Conservation (phyloP, 257 asterid species). For the Coffea canephora region DNA sequence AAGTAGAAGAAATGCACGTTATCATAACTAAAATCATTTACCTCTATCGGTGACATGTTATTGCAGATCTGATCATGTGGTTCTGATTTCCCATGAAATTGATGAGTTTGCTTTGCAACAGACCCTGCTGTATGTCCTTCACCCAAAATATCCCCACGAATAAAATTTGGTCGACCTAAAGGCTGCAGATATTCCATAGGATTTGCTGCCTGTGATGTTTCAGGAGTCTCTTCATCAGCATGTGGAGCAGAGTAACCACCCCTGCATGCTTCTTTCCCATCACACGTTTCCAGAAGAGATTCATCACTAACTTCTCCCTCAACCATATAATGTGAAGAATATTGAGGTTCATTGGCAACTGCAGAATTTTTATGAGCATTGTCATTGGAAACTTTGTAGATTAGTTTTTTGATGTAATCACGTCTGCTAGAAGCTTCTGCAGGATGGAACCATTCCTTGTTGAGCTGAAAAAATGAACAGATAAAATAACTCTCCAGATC, state of each 20-base stretch:
- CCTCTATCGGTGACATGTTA: constrained; percentile 51
- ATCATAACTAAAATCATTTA: constrained; percentile 24
- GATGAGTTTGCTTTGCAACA: constrained; percentile 12
- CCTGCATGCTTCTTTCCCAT: constrained; percentile 26
- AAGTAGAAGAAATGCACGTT: constrained; percentile 4
- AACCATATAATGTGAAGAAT: constrained; percentile 18
- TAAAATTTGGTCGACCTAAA: constrained; percentile 17
- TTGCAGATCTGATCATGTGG: constrained; percentile 18
- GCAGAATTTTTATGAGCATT: constrained; percentile 36
- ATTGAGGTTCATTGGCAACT: constrained; percentile 18
- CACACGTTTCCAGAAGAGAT: constrained; percentile 17
- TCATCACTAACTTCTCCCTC: constrained; percentile 29
- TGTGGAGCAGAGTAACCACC: constrained; percentile 21
- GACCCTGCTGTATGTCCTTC: constrained; percentile 21
- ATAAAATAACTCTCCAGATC: neutral
- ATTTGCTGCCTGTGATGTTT: constrained; percentile 17
- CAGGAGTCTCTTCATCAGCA: constrained; percentile 21
- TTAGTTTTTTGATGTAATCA: constrained; percentile 50
- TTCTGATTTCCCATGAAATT: constrained; percentile 22
- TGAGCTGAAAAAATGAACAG: constrained; percentile 52
- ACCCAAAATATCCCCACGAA: constrained; percentile 13
- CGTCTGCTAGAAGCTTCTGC: constrained; percentile 83
- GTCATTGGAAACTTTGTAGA: constrained; percentile 40
- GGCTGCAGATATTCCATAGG: constrained; percentile 19
- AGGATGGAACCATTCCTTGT: constrained; percentile 68